A percentile compares a stretch with the other conserved stretches of the same genome.
Conservation (phyloP, 2,329 filamentous ascomycete species). For the Didymella pomorum region DNA sequence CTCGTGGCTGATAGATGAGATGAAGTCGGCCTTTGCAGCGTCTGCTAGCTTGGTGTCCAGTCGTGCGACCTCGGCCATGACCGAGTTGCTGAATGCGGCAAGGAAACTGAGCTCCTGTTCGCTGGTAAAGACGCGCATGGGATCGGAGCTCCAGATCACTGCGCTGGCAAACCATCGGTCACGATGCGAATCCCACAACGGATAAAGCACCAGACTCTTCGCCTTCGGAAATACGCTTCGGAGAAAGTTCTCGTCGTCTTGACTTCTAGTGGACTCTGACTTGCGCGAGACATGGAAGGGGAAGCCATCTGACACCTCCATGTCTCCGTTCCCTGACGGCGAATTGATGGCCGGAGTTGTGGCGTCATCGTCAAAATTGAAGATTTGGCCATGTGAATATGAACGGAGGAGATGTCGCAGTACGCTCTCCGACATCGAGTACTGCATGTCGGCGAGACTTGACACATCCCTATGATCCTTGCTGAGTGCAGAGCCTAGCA, state of each 20-base stretch:
- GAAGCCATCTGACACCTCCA: slow-evolving; percentile 31
- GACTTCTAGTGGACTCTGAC: slow-evolving; percentile 40
- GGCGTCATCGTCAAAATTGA: slow-evolving; percentile 47
- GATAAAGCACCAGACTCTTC: slow-evolving; percentile 50
- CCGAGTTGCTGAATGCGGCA: slow-evolving; percentile 50
- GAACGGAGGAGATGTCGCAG: slow-evolving; percentile 44
- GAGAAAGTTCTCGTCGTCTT: slow-evolving; percentile 47
- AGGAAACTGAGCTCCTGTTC: slow-evolving; percentile 51
- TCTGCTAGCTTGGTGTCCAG: slow-evolving; percentile 51
- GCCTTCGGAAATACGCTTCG: slow-evolving; percentile 48
- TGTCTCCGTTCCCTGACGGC: slow-evolving; percentile 29
- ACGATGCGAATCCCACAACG: slow-evolving; percentile 51
- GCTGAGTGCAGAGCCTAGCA: slow-evolving; percentile 41
- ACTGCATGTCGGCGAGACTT: slow-evolving; percentile 23
- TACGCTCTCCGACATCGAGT: slow-evolving; percentile 44
- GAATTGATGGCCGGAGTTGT: slow-evolving; percentile 27
- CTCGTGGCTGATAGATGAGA: slow-evolving; percentile 69
- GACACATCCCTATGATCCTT: slow-evolving; percentile 26
- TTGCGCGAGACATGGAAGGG: slow-evolving; percentile 35
- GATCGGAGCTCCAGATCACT: slow-evolving; percentile 50
- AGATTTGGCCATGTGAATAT: slow-evolving; percentile 50
- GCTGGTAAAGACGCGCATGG: slow-evolving; percentile 49
- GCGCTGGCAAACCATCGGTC: slow-evolving; percentile 51
- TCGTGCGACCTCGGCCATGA: slow-evolving; percentile 51
- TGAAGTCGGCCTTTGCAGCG: slow-evolving; percentile 64